Evolutionary conservation across 345 rosid genomes (phyloP), one percentile per base, ranked within the genome.

Genomic region (Eucalyptus caleyi): DNA sequence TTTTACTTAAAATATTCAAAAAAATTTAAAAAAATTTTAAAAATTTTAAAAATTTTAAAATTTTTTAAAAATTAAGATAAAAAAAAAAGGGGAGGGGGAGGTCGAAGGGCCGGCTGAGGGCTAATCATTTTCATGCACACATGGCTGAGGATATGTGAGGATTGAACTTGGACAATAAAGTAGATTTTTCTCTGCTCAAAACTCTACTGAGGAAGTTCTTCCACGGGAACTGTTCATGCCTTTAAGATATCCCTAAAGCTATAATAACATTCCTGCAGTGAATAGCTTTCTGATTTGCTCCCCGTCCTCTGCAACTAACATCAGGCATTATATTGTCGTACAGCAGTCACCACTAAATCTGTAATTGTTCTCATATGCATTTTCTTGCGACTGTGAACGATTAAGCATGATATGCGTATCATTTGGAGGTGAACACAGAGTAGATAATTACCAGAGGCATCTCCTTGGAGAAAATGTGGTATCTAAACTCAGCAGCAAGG

Each of bases 401-500:
- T 21, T 88, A 44, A 18, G 11, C 37, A 81, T 62, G 14, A 88
- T 27, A 19, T 3, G 47, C 1, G 2, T 65, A 62, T 77, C 83
- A 77, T 21, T 77, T 77, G 85, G 85, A 88, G 89, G 21, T 0
- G 47, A 54, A 51, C 72, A 81, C 60, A 37, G 44, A 49, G 40
- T 86, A 44, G 81, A 90, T 86, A 92, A 91, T 92, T 92, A 97
- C 99, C 97, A 97, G 90, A 91, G 98, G 99, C 91, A 96, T 90
- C 87, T 97, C 99, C 93, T 97, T 97, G 89, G 99, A 94, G 94
- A 97, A 97, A 24, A 97, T 97, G 87, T 95, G 98, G 92, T 97
- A 97, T 90, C 99, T 93, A 69, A 97, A 93, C 93, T 96, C 99
- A 3, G 99, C 99, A 88, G 96, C 96, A 65, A 96, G 92, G 90